These are phyloP conservation scores for Tubosaeta sp. DNA, from an alignment of 768 basidiomycete species.

Conservation along the genomic window DNA sequence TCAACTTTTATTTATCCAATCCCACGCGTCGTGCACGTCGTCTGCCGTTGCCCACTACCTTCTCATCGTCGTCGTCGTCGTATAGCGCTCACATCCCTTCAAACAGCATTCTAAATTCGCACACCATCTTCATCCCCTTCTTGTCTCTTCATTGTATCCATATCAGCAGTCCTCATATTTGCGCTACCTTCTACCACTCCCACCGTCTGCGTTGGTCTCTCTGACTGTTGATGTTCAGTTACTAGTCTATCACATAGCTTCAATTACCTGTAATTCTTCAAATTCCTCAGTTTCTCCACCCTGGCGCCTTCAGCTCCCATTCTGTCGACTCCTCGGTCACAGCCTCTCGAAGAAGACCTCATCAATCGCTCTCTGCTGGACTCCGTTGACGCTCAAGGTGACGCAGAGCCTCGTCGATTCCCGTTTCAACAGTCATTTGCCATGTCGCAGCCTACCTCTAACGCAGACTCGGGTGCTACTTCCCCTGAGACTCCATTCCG, in stretches of 20 bases:
- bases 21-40: constrained; percentile 49
- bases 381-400: constrained; percentile 78
- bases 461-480: constrained; percentile 45
- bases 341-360: constrained; percentile 60
- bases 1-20: constrained; percentile 33
- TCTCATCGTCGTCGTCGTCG: constrained; percentile 24
- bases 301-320: constrained; percentile 48
- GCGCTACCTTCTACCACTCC: constrained; percentile 33
- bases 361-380: constrained; percentile 84
- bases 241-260: constrained; percentile 28
- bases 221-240: constrained; percentile 43
- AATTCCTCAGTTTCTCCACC: constrained; percentile 31
- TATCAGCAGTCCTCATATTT: constrained; percentile 35
- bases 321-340: constrained; percentile 28
- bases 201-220: constrained; percentile 25
- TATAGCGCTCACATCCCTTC: constrained; percentile 26
- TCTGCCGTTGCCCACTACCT: constrained; percentile 18
- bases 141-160: constrained; percentile 39
- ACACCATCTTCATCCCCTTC: constrained; percentile 21
- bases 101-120: constrained; percentile 27
- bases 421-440: constrained; percentile 34
- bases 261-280: constrained; percentile 29
- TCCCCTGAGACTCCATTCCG: constrained; percentile 57
- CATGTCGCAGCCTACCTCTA: constrained; percentile 46
- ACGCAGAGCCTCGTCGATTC: constrained; percentile 59